Conservation (phyloP, 1,139 yeast species). For the Taphrina deformans region DNA sequence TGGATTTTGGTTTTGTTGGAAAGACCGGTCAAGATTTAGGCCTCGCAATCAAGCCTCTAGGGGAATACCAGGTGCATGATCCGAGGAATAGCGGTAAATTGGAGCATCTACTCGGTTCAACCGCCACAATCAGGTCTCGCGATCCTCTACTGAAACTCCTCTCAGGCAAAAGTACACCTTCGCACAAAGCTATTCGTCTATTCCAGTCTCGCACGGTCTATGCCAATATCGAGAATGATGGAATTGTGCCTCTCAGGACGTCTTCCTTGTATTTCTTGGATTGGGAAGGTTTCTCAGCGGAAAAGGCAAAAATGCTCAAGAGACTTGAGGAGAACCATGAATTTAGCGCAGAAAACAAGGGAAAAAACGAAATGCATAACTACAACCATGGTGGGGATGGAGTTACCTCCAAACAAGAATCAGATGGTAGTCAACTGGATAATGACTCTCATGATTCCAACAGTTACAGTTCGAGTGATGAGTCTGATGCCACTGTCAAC, state of each 20-base stretch:
- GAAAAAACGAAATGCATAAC: not conserved
- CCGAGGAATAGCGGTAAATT: slow-evolving; percentile 8
- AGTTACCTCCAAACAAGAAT: not conserved
- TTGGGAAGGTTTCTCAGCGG: slow-evolving; percentile 61
- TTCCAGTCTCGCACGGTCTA: slow-evolving; percentile 73
- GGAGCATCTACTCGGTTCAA: not conserved
- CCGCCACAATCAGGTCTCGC: slow-evolving; percentile 25
- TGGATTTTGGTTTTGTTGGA: slow-evolving; percentile 88
- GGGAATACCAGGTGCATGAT: slow-evolving; percentile 1
- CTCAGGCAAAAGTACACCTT: slow-evolving; percentile 69
- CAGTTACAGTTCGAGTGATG: not conserved
- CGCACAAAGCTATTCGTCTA: slow-evolving; percentile 61
- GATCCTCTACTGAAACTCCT: slow-evolving; percentile 69
- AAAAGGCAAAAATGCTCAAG: slow-evolving; percentile 36
- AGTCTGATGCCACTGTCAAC: slow-evolving; percentile 1
- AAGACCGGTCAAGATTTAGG: slow-evolving; percentile 92
- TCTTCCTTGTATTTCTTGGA: slow-evolving; percentile 76
- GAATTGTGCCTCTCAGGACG: slow-evolving; percentile 89
- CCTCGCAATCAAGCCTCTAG: slow-evolving; percentile 49
- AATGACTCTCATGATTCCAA: not conserved
- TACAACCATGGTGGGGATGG: not conserved
- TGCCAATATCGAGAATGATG: slow-evolving; percentile 81
- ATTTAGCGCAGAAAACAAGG: not conserved
- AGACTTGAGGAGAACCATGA: not conserved
- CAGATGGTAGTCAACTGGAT: not conserved